Evolutionary conservation across 2,329 filamentous ascomycete genomes (phyloP), one percentile per base, ranked within the genome.

Genomic region (Fusarium temperatum): DNA sequence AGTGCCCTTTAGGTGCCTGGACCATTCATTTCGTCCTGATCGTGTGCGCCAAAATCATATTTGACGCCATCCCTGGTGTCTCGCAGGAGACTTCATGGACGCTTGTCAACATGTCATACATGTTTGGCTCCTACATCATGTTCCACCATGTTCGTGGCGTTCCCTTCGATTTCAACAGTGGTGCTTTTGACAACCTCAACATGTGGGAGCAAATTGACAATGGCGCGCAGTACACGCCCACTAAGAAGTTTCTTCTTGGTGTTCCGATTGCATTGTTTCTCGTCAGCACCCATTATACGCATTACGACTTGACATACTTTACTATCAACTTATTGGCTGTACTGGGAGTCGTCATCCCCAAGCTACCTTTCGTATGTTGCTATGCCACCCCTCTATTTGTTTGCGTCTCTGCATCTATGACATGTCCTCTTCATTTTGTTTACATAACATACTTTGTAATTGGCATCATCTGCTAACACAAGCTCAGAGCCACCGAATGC

Each of bases 121-220:
- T 98, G 95, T 93, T 96, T 80, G 95, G 95, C 80, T 98, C 96
- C 47, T 99, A 98, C 84, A 90, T 99, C 84, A 99, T 99, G 96
- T 99, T 99, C 85, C 96, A 99, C 85, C 98, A 94, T 88, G 96
- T 99, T 77, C 94, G 96, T 81, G 96, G 96, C 78, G 94, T 98
- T 53, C 96, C 96, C 11, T 99, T 99, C 81, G 96, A 99, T 84
- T 99, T 99, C 89, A 99, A 99, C 82, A 93, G 94, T 64, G 96
- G 96, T 68, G 96, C 96, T 78, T 99, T 98, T 84, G 96, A 99
- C 88, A 98, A 99, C 84, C 89, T 99, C 81, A 99, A 98, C 86
- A 98, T 99, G 96, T 99, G 96, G 96, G 96, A 99, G 87, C 96
- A 99, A 86, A 99, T 99, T 83, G 96, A 99, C 87, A 97, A 98